Conservation (phyloP, 495 filamentous ascomycete genomes). For the Xylaria venustula region DNA sequence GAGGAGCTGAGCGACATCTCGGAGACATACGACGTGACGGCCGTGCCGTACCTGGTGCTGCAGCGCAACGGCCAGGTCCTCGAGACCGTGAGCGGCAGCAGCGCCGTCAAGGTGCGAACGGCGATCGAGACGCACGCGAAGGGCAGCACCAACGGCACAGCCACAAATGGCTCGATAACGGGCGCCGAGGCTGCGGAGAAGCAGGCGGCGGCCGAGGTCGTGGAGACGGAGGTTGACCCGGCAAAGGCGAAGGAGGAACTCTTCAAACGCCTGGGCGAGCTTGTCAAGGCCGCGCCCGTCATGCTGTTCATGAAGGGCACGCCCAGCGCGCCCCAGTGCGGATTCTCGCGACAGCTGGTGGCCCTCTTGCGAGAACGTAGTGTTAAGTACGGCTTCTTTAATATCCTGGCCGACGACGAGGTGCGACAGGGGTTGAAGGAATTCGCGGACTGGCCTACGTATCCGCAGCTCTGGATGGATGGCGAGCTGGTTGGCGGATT, state of each 20-base stretch:
- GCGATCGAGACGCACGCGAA: conserved; percentile 75
- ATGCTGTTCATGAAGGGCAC: conserved; percentile 98
- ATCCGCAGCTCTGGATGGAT: conserved; percentile 81
- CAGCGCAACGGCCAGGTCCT: conserved; percentile 67
- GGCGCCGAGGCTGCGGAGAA: conserved; percentile 25
- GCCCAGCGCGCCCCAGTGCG: conserved; percentile 86
- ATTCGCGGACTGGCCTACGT: conserved; percentile 96
- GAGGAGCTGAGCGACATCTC: conserved; percentile 86
- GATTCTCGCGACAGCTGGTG: conserved; percentile 89
- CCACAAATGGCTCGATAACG: conserved; percentile 29
- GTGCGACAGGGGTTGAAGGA: conserved; percentile 94
- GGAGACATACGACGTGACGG: conserved; percentile 86
- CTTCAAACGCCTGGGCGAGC: conserved; percentile 67
- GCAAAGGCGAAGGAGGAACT: conserved; percentile 75
- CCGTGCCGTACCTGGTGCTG: conserved; percentile 88
- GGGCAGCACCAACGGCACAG: conserved; percentile 15
- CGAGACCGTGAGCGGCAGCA: conserved; percentile 82
- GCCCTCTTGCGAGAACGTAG: conserved; percentile 78
- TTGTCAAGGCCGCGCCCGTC: conserved; percentile 92
- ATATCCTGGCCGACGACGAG: conserved; percentile 96
- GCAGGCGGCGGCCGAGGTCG: conserved; percentile 20
- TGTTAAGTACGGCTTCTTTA: conserved; percentile 98
- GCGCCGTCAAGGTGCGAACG: conserved; percentile 74
- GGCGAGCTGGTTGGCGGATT: conserved; percentile 88
- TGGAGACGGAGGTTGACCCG: conserved; percentile 37